Evolutionary conservation across 257 asterid genomes (phyloP).

Genomic region (Lantana camara): DNA sequence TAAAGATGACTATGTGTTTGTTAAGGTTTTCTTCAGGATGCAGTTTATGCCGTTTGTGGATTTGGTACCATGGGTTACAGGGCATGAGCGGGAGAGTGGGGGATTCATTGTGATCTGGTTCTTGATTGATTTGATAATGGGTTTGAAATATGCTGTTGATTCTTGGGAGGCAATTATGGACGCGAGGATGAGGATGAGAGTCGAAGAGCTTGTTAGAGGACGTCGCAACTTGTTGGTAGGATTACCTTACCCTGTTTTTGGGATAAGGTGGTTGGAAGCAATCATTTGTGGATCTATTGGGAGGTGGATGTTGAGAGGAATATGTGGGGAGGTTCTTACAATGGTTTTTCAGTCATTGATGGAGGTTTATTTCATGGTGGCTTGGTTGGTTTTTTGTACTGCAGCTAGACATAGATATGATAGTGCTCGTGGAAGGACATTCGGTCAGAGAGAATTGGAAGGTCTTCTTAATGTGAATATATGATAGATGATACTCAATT

Average conservation of each 20-base stretch:
- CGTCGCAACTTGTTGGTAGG: constrained; percentile 55
- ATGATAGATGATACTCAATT: constrained; percentile 20
- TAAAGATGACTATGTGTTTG: constrained; percentile 53
- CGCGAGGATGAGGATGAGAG: constrained; percentile 64
- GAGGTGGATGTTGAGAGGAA: constrained; percentile 51
- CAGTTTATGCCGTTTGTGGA: constrained; percentile 56
- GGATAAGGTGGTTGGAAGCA: constrained; percentile 61
- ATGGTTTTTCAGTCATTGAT: constrained; percentile 56
- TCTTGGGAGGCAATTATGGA: constrained; percentile 72
- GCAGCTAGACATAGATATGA: constrained; percentile 63
- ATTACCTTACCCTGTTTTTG: constrained; percentile 51
- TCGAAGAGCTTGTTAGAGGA: constrained; percentile 67
- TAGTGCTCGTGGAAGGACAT: constrained; percentile 46
- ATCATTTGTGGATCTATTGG: constrained; percentile 57
- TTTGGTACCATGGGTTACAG: constrained; percentile 54
- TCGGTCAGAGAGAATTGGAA: constrained; percentile 65
- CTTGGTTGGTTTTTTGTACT: constrained; percentile 65
- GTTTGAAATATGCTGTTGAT: constrained; percentile 60
- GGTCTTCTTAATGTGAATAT: constrained; percentile 52
- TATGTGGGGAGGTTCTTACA: constrained; percentile 49
- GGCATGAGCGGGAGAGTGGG: constrained; percentile 64
- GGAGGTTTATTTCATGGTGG: constrained; percentile 76
- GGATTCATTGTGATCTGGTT: constrained; percentile 56
- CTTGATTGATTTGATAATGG: constrained; percentile 56
- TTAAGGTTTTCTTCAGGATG: constrained; percentile 59